Evolutionary conservation across 306 rosid species (phyloP).

Genomic region (Pterocarpus macrocarpus): DNA sequence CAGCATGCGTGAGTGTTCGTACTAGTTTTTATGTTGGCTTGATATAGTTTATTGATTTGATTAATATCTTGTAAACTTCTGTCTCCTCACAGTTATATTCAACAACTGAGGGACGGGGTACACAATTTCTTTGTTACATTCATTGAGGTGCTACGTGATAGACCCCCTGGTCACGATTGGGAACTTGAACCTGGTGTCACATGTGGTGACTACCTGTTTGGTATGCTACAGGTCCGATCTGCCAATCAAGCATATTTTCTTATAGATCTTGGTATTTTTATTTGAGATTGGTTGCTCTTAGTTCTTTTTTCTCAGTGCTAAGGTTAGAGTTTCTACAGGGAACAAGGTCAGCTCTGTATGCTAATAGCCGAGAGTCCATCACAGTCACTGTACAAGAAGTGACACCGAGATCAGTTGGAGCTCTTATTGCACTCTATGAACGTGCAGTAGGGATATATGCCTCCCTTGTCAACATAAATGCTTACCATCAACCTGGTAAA

Average conservation of each 20-base stretch:
- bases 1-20: conserved; percentile 89
- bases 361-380: conserved; percentile 83
- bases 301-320: conserved; percentile 27
- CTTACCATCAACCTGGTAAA: conserved; percentile 97
- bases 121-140: conserved; percentile 96
- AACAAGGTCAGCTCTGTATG: conserved; percentile 91
- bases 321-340: conserved; percentile 65
- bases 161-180: conserved; percentile 99
- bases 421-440: conserved; percentile 91
- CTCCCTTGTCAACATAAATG: conserved; percentile 84
- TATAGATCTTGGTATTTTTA: background rate
- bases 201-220: conserved; percentile 97
- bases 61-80: conserved; percentile 26
- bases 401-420: conserved; percentile 91
- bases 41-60: conserved; percentile 27
- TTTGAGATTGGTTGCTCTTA: background rate
- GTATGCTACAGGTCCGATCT: conserved; percentile 92
- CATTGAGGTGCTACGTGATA: conserved; percentile 95
- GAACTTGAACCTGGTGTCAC: conserved; percentile 99
- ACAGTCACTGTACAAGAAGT: conserved; percentile 94
- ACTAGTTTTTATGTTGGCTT: conserved; percentile 11
- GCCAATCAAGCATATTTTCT: conserved; percentile 26
- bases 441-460: conserved; percentile 99
- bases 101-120: conserved; percentile 96
- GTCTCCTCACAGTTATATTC: conserved; percentile 77